phyloP scores from a whole-genome alignment of 2,329 filamentous ascomycete species.

The Paecilomyces formosus region DNA sequence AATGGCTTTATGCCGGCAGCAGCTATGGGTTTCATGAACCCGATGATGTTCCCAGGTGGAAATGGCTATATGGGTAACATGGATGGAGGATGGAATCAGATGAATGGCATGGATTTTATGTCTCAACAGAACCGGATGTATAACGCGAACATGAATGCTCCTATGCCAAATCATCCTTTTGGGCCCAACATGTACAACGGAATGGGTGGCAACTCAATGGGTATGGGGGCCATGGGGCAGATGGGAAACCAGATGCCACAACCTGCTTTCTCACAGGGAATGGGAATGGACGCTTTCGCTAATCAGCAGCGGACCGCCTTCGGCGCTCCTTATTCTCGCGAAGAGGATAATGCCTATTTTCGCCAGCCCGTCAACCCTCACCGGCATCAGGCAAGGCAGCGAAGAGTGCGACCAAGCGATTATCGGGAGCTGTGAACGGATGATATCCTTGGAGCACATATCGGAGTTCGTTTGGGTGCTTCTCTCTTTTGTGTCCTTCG shows the following conservation, averaged over 20 bases:
- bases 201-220: conserved; percentile 22
- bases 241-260: conserved; percentile 21
- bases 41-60: conserved; percentile 28
- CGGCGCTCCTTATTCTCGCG: conserved; percentile 49
- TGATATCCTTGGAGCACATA: not conserved
- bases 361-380: conserved; percentile 93
- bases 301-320: conserved; percentile 53
- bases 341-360: conserved; percentile 88
- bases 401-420: conserved; percentile 77
- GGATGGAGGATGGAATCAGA: conserved; percentile 34
- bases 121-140: conserved; percentile 28
- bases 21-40: conserved; percentile 29
- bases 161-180: conserved; percentile 23
- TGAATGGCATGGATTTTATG: conserved; percentile 37
- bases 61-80: conserved; percentile 25
- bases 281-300: conserved; percentile 39
- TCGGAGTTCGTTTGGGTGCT: not conserved
- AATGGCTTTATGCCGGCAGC: conserved; percentile 22
- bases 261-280: conserved; percentile 21
- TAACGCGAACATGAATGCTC: conserved; percentile 19
- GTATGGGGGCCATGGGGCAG: conserved; percentile 30
- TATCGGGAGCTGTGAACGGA: conserved; percentile 69
- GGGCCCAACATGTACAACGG: conserved; percentile 28
- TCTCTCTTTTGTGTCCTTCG: not conserved
- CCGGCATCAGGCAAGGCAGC: conserved; percentile 73